Evolutionary conservation across 257 asterid genomes (phyloP), one percentile per base, ranked within the genome.

Genomic region (Apocynum venetum): DNA sequence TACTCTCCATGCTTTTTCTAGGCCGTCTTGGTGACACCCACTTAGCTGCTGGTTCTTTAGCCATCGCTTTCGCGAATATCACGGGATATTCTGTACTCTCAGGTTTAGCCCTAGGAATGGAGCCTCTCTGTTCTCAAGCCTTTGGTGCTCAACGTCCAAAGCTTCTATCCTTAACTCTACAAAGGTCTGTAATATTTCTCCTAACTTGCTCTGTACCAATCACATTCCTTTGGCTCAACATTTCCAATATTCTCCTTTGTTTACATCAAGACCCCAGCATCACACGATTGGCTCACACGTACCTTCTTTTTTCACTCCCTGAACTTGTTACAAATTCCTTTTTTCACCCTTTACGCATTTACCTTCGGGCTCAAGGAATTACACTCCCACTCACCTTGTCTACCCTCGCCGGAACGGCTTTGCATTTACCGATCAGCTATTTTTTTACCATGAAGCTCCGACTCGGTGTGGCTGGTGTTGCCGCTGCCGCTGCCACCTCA

Each of bases 301-400:
- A 84, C 71, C 92, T 92, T 78, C 17, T 80, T 19, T 92, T 88
- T 68, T 88, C 96, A 4, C 83, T 92, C 83, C 96, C 97, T 61
- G 97, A 92, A 73, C 92, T 92, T 69, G 0, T 92, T 43, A 84
- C 90, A 0, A 86, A 91, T 87, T 91, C 97, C 0, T 80, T 92
- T 81, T 44, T 92, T 80, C 92, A 92, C 89, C 97, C 97, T 79
- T 72, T 89, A 20, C 80, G 96, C 43, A 86, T 92, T 83, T 92
- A 92, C 89, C 97, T 92, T 89, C 96, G 97, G 17, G 89, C 97
- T 5, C 97, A 92, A 87, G 97, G 97, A 43, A 91, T 92, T 80
- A 92, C 94, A 20, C 87, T 77, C 38, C 97, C 96, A 0, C 84
- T 92, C 35, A 91, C 93, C 14, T 56, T 87, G 0, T 92, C 97